A percentile compares a stretch with the other conserved stretches of the same genome.
phyloP scores from a whole-genome alignment of 371 early-diverging fungal species.

The Synchytrium microbalum region DNA sequence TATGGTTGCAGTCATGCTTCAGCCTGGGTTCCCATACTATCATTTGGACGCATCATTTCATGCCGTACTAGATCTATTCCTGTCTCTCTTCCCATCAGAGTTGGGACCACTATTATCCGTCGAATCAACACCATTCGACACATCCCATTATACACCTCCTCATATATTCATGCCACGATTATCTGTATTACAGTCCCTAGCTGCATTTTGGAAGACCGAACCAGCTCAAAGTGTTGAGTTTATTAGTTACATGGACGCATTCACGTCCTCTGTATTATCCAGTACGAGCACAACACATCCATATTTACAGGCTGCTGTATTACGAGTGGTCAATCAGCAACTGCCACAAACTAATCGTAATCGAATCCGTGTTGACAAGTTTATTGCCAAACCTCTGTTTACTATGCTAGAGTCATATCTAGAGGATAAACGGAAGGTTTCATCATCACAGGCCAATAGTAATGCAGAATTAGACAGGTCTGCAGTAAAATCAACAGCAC shows the following conservation, averaged over 20 bases:
- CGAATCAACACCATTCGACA: background rate
- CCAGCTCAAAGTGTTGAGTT: background rate
- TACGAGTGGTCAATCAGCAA: slow-evolving; percentile 21
- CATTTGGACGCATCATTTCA: background rate
- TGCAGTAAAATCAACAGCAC: background rate
- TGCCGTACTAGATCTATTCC: background rate
- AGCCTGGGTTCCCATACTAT: background rate
- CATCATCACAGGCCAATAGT: background rate
- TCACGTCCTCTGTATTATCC: background rate
- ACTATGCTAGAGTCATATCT: background rate
- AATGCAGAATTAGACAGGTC: background rate
- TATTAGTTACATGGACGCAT: background rate
- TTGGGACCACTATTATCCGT: background rate
- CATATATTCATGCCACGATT: background rate
- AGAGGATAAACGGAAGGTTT: background rate
- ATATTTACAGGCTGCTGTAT: slow-evolving; percentile 23
- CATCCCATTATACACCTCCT: background rate
- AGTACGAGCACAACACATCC: slow-evolving; percentile 7
- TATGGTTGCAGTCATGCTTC: background rate
- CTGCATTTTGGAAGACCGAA: background rate
- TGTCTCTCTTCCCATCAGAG: background rate
- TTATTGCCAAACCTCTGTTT: slow-evolving; percentile 12
- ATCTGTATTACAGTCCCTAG: background rate
- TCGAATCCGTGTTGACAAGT: slow-evolving; percentile 27
- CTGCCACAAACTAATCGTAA: slow-evolving; percentile 34